phyloP scores from a whole-genome alignment of 2,329 filamentous ascomycete species.

The Gyromitra esculenta region DNA sequence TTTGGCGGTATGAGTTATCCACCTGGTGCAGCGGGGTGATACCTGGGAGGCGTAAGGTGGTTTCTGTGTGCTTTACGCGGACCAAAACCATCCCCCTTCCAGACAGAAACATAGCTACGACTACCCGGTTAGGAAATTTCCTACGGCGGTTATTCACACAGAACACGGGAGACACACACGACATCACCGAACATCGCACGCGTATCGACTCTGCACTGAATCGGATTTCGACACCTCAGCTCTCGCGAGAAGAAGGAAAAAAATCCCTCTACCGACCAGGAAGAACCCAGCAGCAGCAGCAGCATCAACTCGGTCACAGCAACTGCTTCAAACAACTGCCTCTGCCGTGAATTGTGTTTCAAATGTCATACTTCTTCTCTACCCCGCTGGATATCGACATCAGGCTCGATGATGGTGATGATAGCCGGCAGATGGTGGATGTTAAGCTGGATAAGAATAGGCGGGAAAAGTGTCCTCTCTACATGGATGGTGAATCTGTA shows the following conservation, averaged over 20 bases:
- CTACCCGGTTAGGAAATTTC: constrained; percentile 27
- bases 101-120: constrained; percentile 31
- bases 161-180: constrained; percentile 17
- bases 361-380: constrained; percentile 98
- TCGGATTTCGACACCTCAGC: constrained; percentile 29
- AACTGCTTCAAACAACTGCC: constrained; percentile 18
- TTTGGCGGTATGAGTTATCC: constrained; percentile 5
- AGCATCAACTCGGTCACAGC: constrained; percentile 20
- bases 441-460: constrained; percentile 98
- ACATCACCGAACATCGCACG: constrained; percentile 36
- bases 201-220: constrained; percentile 37
- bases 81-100: constrained; percentile 26
- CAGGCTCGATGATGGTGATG: constrained; percentile 90
- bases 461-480: constrained; percentile 94
- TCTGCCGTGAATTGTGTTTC: constrained; percentile 44
- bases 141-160: constrained; percentile 21
- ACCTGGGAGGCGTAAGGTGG: background rate
- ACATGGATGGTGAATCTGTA: constrained; percentile 97
- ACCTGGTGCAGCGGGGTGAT: background rate
- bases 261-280: constrained; percentile 31
- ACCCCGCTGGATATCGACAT: constrained; percentile 99
- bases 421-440: constrained; percentile 89
- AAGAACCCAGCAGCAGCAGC: constrained; percentile 11
- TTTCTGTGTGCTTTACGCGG: constrained; percentile 16
- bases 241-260: constrained; percentile 14